These are phyloP conservation scores for Tylopilus rubrobrunneus DNA, from an alignment of 768 basidiomycete genomes.

Conservation along the genomic window DNA sequence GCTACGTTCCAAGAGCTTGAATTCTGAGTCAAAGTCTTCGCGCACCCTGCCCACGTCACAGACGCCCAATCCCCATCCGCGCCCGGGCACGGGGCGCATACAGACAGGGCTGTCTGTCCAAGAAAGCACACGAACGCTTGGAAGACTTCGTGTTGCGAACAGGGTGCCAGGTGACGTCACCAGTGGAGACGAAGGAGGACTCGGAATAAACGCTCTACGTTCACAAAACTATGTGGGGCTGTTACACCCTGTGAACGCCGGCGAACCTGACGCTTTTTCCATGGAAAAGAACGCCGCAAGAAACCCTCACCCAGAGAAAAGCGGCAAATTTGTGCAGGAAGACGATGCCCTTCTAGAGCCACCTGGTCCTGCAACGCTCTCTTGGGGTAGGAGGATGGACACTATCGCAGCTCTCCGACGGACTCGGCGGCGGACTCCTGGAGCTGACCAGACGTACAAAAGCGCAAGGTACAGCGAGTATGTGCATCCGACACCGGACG, in stretches of 20 bases:
- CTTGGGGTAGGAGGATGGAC: slow-evolving; percentile 29
- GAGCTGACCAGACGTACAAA: slow-evolving; percentile 3
- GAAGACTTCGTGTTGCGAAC: slow-evolving; percentile 47
- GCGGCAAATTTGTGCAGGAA: neutral
- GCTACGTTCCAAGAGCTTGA: slow-evolving; percentile 5
- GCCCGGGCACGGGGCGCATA: slow-evolving; percentile 15
- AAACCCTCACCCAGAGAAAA: neutral
- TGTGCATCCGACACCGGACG: slow-evolving; percentile 7
- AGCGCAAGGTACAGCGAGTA: slow-evolving; percentile 14
- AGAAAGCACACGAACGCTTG: slow-evolving; percentile 36
- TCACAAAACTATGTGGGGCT: neutral
- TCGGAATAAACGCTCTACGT: slow-evolving; percentile 10
- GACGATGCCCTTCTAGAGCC: slow-evolving; percentile 9
- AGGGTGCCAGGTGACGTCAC: slow-evolving; percentile 43
- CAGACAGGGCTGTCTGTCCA: slow-evolving; percentile 23
- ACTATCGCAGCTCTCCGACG: slow-evolving; percentile 22
- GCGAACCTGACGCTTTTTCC: neutral
- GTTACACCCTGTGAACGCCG: neutral
- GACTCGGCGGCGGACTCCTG: slow-evolving; percentile 7
- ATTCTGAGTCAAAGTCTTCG: neutral
- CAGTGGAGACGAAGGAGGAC: slow-evolving; percentile 30
- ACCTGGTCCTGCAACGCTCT: slow-evolving; percentile 20
- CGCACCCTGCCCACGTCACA: slow-evolving; percentile 7
- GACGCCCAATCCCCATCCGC: neutral
- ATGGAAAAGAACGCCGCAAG: neutral